These are phyloP conservation scores for Apophysomyces elegans DNA, from an alignment of 371 early-diverging fungal species.

Conservation along the genomic window DNA sequence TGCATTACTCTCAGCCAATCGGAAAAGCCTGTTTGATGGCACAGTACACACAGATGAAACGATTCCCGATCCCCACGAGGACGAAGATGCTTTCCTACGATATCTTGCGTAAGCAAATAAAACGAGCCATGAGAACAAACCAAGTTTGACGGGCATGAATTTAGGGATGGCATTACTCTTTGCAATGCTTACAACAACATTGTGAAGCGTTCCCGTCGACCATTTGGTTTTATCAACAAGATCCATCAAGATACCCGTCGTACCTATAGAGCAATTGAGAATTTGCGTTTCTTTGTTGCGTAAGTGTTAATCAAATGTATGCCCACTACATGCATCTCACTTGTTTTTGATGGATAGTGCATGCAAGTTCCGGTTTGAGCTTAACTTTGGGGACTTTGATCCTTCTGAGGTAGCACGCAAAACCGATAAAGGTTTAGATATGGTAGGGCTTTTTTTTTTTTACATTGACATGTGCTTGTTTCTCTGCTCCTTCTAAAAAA, in stretches of 20 bases:
- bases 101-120: conserved; percentile 41
- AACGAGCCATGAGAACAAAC: neutral
- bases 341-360: conserved; percentile 39
- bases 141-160: neutral
- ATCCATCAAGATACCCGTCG: conserved; percentile 62
- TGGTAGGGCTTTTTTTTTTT: conserved; percentile 17
- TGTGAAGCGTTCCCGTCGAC: conserved; percentile 59
- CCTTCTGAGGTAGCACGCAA: conserved; percentile 60
- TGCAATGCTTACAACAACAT: conserved; percentile 62
- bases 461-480: neutral
- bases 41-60: conserved; percentile 16
- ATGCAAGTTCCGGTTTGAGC: conserved; percentile 65
- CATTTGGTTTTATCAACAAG: conserved; percentile 66
- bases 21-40: conserved; percentile 25
- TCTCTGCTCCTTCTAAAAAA: neutral
- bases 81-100: conserved; percentile 50
- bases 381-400: conserved; percentile 54
- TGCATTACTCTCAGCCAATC: conserved; percentile 43
- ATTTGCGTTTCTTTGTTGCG: conserved; percentile 67
- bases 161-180: conserved; percentile 59
- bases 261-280: conserved; percentile 67
- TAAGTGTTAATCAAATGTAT: conserved; percentile 33
- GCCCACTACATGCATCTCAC: neutral
- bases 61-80: conserved; percentile 46
- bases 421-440: conserved; percentile 48